Conservation (phyloP, 805 yeast genomes). For the Lipomyces yamanashiensis region DNA sequence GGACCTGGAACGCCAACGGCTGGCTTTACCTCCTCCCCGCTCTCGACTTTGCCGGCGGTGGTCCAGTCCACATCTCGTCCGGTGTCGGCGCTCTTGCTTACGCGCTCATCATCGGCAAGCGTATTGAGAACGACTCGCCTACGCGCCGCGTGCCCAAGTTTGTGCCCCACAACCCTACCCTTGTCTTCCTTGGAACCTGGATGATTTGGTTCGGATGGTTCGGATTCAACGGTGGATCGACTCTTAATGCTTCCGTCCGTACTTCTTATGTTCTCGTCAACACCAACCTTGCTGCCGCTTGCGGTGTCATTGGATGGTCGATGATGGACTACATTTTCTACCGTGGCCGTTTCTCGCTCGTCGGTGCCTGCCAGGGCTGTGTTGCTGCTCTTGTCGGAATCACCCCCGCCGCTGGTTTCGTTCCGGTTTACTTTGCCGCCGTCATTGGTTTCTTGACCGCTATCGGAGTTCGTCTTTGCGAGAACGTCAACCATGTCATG, state of each 20-base stretch:
- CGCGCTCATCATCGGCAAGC: conserved; percentile 88
- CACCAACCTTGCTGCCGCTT: conserved; percentile 91
- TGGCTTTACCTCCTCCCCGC: conserved; percentile 87
- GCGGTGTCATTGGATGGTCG: conserved; percentile 95
- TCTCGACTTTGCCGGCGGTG: conserved; percentile 97
- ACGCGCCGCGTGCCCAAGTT: conserved; percentile 19
- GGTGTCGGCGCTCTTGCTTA: conserved; percentile 96
- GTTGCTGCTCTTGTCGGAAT: conserved; percentile 93
- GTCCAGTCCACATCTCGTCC: conserved; percentile 94
- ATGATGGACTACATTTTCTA: conserved; percentile 72
- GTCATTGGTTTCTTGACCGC: conserved; percentile 70
- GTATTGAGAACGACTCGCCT: conserved; percentile 56
- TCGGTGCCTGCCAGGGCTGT: conserved; percentile 92
- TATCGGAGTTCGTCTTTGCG: conserved; percentile 32
- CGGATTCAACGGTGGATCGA: conserved; percentile 98
- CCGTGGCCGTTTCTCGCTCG: conserved; percentile 78
- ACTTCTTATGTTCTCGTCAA: conserved; percentile 93
- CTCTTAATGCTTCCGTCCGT: conserved; percentile 90
- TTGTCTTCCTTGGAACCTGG: conserved; percentile 89
- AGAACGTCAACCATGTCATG: conserved; percentile 50
- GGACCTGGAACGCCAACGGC: conserved; percentile 97
- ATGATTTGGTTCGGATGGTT: conserved; percentile 99
- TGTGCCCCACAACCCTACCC: conserved; percentile 83
- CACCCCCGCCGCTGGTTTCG: conserved; percentile 97
- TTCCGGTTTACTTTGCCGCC: conserved; percentile 87